Evolutionary conservation across 768 basidiomycete species (phyloP), one percentile per base, ranked within the genome.

Genomic region (Brasilioporus rufonigricans): DNA sequence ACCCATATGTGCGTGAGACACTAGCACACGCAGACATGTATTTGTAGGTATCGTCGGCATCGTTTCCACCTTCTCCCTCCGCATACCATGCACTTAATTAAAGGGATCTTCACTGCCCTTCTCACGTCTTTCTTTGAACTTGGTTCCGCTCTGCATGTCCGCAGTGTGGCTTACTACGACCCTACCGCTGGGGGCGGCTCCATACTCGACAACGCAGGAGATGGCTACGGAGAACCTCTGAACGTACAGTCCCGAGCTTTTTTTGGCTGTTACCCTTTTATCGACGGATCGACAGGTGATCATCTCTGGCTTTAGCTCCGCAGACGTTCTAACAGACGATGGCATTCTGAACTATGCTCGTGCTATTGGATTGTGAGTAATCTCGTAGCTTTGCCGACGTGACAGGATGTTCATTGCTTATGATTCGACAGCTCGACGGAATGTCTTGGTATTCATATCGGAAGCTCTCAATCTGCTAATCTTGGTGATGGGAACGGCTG

Each of bases 251-350:
- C 21, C 40, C 2, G 23, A 23, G 16, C 2, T 40, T 49, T 3
- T 12, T 16, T 9, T 29, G 9, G 9, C 27, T 23, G n/a, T 32
- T 36, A 21, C 46, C 45, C 21, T 0, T 29, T 18, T 43, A 32
- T 21, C 43, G 16, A 52, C 31, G 10, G 13, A 24, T 19, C 3
- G 3, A 23, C 41, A 79, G 77, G 74, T 87, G 38, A 85, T 89
- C 56, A 77, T 88, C 52, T 88, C 86, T 5, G 85, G 80, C 1
- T 65, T 79, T 40, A 87, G 84, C 57, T 84, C 83, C 5, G 66
- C 81, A 3, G 72, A 45, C 1, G 81, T 87, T 23, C 78, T 86
- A 48, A 83, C 79, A 1, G 74, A 82, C 53, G 58, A 66, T 33
- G 85, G 86, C 1, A 66, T 86, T 50, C 35, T 82, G 31, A 85